Evolutionary conservation across 2,329 filamentous ascomycete species (phyloP).

Genomic region (Emergomyces orientalis): DNA sequence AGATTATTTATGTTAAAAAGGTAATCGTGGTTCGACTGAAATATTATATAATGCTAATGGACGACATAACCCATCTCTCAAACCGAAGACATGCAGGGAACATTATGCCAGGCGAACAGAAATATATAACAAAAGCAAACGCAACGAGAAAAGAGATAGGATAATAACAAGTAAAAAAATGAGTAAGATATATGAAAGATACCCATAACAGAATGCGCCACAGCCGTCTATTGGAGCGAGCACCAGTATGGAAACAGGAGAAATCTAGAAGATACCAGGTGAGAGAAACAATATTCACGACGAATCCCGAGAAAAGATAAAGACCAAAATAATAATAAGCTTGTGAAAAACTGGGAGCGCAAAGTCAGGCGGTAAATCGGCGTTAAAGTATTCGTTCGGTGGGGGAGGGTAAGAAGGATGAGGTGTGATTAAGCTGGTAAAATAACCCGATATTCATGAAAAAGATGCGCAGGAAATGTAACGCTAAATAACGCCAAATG

Average conservation of each 20-base stretch:
- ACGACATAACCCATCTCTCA: not conserved
- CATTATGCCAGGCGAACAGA: not conserved
- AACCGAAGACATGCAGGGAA: not conserved
- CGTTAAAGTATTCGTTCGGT: not conserved
- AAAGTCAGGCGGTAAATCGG: not conserved
- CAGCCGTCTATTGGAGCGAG: conserved; percentile 5
- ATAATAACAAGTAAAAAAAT: conserved; percentile 15
- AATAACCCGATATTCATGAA: not conserved
- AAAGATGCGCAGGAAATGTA: not conserved
- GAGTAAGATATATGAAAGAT: not conserved
- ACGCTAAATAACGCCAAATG: not conserved
- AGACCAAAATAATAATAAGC: not conserved
- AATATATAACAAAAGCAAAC: not conserved
- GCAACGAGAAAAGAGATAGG: not conserved
- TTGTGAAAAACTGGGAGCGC: not conserved
- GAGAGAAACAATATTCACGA: not conserved
- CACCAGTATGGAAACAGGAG: not conserved
- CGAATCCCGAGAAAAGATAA: conserved; percentile 1
- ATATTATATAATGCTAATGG: not conserved
- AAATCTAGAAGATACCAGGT: not conserved
- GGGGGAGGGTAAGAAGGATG: not conserved
- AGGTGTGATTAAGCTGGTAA: not conserved
- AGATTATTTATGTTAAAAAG: not conserved
- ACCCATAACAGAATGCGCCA: not conserved
- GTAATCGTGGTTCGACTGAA: not conserved